A percentile compares a stretch with the other conserved stretches of the same genome.
Conservation (phyloP, 169 alveolate species). For the Plasmodium cynomolgi region DNA sequence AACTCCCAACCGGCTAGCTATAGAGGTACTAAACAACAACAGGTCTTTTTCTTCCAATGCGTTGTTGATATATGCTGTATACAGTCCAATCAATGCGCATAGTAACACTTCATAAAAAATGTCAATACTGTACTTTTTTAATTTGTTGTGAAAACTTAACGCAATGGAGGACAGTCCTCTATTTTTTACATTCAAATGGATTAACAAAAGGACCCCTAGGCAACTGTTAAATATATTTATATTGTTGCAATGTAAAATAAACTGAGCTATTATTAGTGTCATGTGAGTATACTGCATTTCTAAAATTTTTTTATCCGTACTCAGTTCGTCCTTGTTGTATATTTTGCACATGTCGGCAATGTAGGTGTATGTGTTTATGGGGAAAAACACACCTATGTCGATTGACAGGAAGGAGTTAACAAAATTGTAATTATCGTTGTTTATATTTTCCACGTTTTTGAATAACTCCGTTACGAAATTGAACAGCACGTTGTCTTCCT, state of each 20-base stretch:
- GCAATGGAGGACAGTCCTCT: conserved; percentile 70
- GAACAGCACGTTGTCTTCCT: conserved; percentile 61
- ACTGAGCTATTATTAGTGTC: conserved; percentile 73
- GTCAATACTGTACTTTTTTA: conserved; percentile 59
- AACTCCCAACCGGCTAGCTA: conserved; percentile 74
- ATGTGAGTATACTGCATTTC: conserved; percentile 76
- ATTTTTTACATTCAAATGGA: conserved; percentile 71
- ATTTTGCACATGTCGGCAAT: conserved; percentile 75
- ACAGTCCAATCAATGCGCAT: conserved; percentile 73
- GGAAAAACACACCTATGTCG: conserved; percentile 68
- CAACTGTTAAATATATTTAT: conserved; percentile 72
- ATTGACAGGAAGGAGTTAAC: conserved; percentile 71
- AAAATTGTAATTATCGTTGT: conserved; percentile 69
- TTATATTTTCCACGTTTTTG: conserved; percentile 74
- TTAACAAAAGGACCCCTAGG: conserved; percentile 68
- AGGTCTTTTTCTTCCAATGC: conserved; percentile 74
- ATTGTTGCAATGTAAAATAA: conserved; percentile 69
- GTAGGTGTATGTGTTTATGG: conserved; percentile 71
- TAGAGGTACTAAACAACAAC: conserved; percentile 52
- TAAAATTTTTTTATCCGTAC: conserved; percentile 31
- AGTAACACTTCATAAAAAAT: conserved; percentile 66
- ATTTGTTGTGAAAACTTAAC: conserved; percentile 67
- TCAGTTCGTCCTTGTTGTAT: conserved; percentile 68
- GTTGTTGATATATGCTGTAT: conserved; percentile 63
- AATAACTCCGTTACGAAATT: conserved; percentile 74